Evolutionary conservation across 139 green algal species (phyloP).

Genomic region (Tetradesmus obliquus): DNA sequence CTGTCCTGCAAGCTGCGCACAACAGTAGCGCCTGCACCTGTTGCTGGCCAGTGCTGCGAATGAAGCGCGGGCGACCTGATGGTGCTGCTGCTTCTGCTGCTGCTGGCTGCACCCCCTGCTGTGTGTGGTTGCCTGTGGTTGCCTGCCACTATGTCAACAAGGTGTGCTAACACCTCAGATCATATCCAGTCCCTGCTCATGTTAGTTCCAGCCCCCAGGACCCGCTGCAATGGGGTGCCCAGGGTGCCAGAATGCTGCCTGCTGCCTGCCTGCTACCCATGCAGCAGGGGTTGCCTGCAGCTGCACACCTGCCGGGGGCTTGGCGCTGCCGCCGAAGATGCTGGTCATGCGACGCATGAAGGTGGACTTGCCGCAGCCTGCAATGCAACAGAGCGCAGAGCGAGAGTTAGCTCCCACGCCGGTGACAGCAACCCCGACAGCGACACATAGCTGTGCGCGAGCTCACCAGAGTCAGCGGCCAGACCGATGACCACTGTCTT

Average conservation of each 20-base stretch:
- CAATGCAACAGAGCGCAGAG: background rate
- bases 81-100: too few relatives aligned
- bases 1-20: background rate
- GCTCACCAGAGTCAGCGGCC: conserved; percentile 94
- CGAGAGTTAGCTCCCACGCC: background rate
- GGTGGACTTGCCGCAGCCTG: conserved; percentile 99
- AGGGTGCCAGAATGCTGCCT: background rate
- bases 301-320: conserved; percentile 88
- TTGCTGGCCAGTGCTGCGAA: background rate
- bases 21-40: background rate
- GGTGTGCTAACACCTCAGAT: too few relatives aligned
- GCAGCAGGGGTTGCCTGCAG: background rate
- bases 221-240: background rate
- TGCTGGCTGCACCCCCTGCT: too few relatives aligned
- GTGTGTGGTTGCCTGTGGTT: too few relatives aligned
- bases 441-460: background rate
- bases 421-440: background rate
- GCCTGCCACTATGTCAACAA: too few relatives aligned
- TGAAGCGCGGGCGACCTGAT: too few relatives aligned
- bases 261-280: background rate
- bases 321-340: conserved; percentile 95
- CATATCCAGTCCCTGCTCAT: too few relatives aligned
- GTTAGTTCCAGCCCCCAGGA: too few relatives aligned
- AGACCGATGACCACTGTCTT: conserved; percentile 96
- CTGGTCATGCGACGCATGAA: conserved; percentile 99